These are phyloP conservation scores for Cercospora nicotianae DNA, from an alignment of 2,329 filamentous ascomycete genomes.

Conservation along the genomic window DNA sequence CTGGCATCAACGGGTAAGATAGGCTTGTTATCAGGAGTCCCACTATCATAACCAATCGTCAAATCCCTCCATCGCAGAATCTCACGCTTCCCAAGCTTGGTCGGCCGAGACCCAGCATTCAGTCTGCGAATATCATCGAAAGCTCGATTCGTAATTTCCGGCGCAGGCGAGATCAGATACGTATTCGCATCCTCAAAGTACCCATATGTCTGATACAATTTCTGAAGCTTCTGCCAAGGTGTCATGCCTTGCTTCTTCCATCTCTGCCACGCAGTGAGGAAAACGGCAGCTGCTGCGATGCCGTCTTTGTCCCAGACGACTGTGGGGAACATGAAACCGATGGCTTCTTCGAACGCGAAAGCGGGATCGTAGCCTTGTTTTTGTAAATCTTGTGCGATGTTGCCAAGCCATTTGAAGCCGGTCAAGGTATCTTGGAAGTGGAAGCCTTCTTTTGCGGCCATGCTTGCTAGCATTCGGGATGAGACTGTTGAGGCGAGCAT, in stretches of 20 bases:
- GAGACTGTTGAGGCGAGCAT: conserved; percentile 66
- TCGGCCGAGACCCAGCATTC: conserved; percentile 30
- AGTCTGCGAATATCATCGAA: conserved; percentile 56
- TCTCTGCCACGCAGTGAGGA: conserved; percentile 55
- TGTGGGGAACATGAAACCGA: conserved; percentile 65
- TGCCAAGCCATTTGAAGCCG: conserved; percentile 69
- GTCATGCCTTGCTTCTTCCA: conserved; percentile 57
- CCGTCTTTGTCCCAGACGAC: conserved; percentile 67
- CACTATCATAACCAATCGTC: conserved; percentile 61
- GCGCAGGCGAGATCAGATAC: conserved; percentile 60
- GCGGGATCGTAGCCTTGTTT: conserved; percentile 52
- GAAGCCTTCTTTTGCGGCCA: conserved; percentile 57
- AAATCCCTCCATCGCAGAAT: conserved; percentile 63
- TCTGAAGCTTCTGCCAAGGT: conserved; percentile 57
- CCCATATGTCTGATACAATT: conserved; percentile 59
- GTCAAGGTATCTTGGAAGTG: conserved; percentile 63
- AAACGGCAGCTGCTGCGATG: conserved; percentile 60
- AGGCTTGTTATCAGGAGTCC: conserved; percentile 53
- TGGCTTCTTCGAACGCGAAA: conserved; percentile 65
- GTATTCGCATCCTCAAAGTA: conserved; percentile 65
- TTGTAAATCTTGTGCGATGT: conserved; percentile 56
- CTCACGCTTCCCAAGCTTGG: conserved; percentile 50
- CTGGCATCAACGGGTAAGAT: conserved; percentile 56
- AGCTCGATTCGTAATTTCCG: conserved; percentile 53
- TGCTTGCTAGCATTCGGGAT: conserved; percentile 60